Evolutionary conservation across 495 filamentous ascomycete species (phyloP), one percentile per base, ranked within the genome.

Genomic region (Aspergillus nidulans): DNA sequence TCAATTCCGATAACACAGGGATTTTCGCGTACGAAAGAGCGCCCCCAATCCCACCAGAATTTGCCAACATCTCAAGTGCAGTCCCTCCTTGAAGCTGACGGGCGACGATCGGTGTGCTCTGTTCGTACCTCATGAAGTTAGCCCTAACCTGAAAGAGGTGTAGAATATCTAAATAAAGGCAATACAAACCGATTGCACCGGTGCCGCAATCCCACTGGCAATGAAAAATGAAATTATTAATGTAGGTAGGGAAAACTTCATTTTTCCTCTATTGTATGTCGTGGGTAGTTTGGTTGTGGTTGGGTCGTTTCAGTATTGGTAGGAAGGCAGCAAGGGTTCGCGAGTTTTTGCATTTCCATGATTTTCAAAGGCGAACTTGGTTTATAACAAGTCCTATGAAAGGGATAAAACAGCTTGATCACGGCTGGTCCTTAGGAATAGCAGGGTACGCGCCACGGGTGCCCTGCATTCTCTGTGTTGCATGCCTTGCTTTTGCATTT

Each of bases 231-330:
- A n/a, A 19, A 60, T 18, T 4, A 49, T 24, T 19, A 49, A 3
- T 18, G 47, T 49, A 16, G 46, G 15, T 2, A 57, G 5, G n/a
- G 54, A 52, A 47, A 56, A 30, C 43, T 60, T 63, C 61, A 60
- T 63, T 12, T 21, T 59, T 23, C 19, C 12, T 21, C n/a, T n/a
- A n/a, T n/a, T 4, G 6, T 49, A 8, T 26, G 45, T 40, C 28
- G 6, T 4, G 41, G 26, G 8, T 39, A 6, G 4, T n/a, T 38
- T 40, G 43, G 19, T 44, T 44, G 20, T 4, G 6, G 24, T 18
- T 3, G 40, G 18, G 16, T 15, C 24, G n/a, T 41, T 41, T 41
- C 6, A 18, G 16, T 39, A 4, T 3, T 4, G 4, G 12, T 13
- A 13, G 36, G 8, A 39, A 15, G 4, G 36, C 36, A 39, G 36